phyloP scores from a whole-genome alignment of 768 basidiomycete genomes.

The Mycena capillaripes region DNA sequence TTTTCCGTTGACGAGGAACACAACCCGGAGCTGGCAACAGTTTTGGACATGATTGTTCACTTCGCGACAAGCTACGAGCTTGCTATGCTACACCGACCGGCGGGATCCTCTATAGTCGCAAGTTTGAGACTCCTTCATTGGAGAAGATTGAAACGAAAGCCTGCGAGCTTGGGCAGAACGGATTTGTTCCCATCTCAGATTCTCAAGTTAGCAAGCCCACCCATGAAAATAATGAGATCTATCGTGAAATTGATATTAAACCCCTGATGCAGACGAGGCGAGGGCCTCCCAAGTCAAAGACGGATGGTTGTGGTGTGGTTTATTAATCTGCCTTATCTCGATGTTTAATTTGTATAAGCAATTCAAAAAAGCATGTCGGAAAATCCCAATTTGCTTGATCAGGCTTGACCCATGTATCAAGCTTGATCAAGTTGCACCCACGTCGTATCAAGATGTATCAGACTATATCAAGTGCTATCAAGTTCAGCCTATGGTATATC shows the following conservation, averaged over 20 bases:
- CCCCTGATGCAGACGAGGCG: not conserved
- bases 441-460: too few relatives aligned
- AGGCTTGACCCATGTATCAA: too few relatives aligned
- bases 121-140: not conserved
- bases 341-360: not conserved
- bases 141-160: not conserved
- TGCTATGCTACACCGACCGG: not conserved
- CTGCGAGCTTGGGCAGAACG: not conserved
- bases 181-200: not conserved
- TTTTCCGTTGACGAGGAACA: not conserved
- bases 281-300: not conserved
- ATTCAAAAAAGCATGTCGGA: too few relatives aligned
- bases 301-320: not conserved
- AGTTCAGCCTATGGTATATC: too few relatives aligned
- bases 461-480: too few relatives aligned
- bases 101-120: not conserved
- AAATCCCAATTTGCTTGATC: too few relatives aligned
- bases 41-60: conserved; percentile 1
- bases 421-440: too few relatives aligned
- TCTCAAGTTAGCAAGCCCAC: not conserved
- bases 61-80: not conserved
- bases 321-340: not conserved
- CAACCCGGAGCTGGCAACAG: not conserved
- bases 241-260: not conserved
- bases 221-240: not conserved